phyloP scores from a whole-genome alignment of 2,329 filamentous ascomycete genomes.

The Pseudopithomyces maydicus region DNA sequence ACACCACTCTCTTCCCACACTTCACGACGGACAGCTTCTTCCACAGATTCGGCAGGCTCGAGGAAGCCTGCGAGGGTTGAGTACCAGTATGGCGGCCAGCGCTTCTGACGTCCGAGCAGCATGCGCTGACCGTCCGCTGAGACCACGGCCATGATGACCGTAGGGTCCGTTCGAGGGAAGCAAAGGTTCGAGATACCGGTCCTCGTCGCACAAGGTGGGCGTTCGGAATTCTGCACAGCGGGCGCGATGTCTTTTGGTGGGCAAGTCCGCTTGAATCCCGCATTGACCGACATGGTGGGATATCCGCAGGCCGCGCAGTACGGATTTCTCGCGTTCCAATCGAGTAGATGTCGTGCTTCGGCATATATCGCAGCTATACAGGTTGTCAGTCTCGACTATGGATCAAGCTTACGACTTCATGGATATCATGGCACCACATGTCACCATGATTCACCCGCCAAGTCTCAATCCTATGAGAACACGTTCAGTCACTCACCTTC shows the following conservation, averaged over 20 bases:
- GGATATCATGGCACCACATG: not conserved
- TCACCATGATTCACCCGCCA: not conserved
- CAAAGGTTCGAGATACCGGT: constrained; percentile 86
- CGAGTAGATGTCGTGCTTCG: constrained; percentile 82
- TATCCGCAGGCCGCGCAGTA: constrained; percentile 91
- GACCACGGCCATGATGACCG: constrained; percentile 92
- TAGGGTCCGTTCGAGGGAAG: constrained; percentile 92
- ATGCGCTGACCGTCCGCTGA: constrained; percentile 77
- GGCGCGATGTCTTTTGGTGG: constrained; percentile 70
- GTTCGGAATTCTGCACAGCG: constrained; percentile 52
- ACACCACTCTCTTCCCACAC: constrained; percentile 58
- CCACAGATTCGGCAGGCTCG: constrained; percentile 57
- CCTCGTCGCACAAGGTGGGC: constrained; percentile 78
- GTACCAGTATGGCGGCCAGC: constrained; percentile 86
- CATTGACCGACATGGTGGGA: constrained; percentile 77
- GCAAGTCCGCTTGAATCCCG: constrained; percentile 80
- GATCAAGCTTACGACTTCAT: not conserved
- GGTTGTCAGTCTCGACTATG: not conserved
- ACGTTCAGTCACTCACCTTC: constrained; percentile 57
- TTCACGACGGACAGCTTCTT: constrained; percentile 57
- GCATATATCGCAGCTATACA: constrained; percentile 81
- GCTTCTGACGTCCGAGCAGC: constrained; percentile 82
- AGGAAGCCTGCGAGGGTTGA: constrained; percentile 72
- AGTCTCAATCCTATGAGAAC: not conserved
- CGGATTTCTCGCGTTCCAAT: constrained; percentile 93